Evolutionary conservation across 176 grass and related monocot species (phyloP).

Genomic region (Pharus latifolius): DNA sequence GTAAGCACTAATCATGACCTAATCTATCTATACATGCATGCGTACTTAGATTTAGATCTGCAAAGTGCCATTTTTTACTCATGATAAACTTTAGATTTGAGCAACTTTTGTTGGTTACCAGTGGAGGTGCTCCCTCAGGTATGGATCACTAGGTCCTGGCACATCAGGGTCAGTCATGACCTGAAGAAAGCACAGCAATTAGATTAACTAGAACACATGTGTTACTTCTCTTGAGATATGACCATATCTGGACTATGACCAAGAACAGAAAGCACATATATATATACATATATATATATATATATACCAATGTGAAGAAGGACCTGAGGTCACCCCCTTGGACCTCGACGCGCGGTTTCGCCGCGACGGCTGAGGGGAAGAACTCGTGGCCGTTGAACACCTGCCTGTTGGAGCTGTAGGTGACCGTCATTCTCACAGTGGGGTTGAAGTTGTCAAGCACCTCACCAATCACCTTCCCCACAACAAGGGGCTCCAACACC

Average conservation of each 20-base stretch:
- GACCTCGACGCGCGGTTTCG: slow-evolving; percentile 69
- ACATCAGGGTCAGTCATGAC: slow-evolving; percentile 85
- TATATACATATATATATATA: background rate
- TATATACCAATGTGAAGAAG: slow-evolving; percentile 73
- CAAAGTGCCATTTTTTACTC: too few species aligned
- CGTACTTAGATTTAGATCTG: background rate
- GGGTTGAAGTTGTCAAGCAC: slow-evolving; percentile 72
- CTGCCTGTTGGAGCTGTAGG: slow-evolving; percentile 65
- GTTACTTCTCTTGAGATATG: background rate
- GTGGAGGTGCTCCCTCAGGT: slow-evolving; percentile 79
- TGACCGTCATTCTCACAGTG: slow-evolving; percentile 54
- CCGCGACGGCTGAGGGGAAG: slow-evolving; percentile 57
- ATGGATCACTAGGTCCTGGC: slow-evolving; percentile 73
- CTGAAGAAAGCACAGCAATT: slow-evolving; percentile 34
- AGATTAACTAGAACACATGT: background rate
- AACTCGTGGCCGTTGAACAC: slow-evolving; percentile 88
- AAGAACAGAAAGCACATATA: background rate
- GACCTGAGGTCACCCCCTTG: slow-evolving; percentile 64
- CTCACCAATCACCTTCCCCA: slow-evolving; percentile 84
- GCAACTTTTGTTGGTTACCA: slow-evolving; percentile 27
- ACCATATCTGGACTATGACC: background rate
- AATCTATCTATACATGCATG: background rate
- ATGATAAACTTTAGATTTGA: background rate
- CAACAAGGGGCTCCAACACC: slow-evolving; percentile 53
- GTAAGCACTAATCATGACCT: background rate